Percentiles rank a stretch among this genome's conserved stretches.
These are phyloP conservation scores for Leersia perrieri DNA, from an alignment of 176 grass and related monocot genomes.

Conservation along the genomic window DNA sequence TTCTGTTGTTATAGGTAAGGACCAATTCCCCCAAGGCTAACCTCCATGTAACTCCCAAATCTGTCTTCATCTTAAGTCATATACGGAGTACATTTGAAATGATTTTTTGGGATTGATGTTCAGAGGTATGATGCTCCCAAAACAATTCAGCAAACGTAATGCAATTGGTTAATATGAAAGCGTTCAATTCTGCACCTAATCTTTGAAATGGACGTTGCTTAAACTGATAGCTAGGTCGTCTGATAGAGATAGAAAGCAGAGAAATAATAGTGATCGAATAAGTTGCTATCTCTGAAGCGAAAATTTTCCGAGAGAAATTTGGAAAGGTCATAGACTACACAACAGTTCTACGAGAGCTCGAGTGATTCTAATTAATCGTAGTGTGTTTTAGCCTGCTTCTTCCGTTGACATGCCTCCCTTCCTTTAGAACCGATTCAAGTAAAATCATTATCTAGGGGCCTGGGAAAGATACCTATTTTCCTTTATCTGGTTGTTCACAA, in stretches of 20 bases:
- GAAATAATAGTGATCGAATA: neutral
- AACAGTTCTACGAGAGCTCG: neutral
- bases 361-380: slow-evolving; percentile 6
- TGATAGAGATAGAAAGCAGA: slow-evolving; percentile 11
- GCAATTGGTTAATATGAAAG: slow-evolving; percentile 5
- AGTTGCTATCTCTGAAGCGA: neutral
- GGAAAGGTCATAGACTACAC: slow-evolving; percentile 10
- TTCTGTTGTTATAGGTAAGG: slow-evolving; percentile 35
- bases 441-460: neutral
- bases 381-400: slow-evolving; percentile 10
- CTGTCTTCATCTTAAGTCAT: slow-evolving; percentile 35
- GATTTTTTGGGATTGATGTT: neutral
- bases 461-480: neutral
- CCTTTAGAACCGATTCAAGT: neutral
- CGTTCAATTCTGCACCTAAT: slow-evolving; percentile 53
- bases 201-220: slow-evolving; percentile 38
- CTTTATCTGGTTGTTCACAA: slow-evolving; percentile 27
- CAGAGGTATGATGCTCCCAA: slow-evolving; percentile 2
- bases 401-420: slow-evolving; percentile 24
- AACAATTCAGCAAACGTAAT: slow-evolving; percentile 24
- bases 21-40: slow-evolving; percentile 10
- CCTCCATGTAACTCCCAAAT: neutral
- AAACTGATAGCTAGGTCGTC: slow-evolving; percentile 8
- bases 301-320: neutral
- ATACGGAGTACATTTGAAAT: neutral